Percentiles rank a stretch among this genome's conserved stretches.
Evolutionary conservation across 2,329 filamentous ascomycete species (phyloP).

Genomic region (Hypocrella siamensis): DNA sequence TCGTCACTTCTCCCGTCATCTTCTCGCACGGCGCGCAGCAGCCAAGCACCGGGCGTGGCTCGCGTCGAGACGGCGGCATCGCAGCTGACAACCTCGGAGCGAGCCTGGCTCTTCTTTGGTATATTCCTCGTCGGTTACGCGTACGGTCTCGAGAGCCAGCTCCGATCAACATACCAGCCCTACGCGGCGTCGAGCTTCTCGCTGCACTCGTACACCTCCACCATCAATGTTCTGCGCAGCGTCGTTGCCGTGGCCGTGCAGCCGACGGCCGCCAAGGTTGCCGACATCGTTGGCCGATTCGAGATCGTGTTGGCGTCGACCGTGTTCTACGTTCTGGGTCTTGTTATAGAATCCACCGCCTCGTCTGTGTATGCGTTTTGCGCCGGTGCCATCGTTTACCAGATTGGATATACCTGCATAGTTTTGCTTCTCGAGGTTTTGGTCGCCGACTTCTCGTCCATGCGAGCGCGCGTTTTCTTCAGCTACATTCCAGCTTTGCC

Average conservation of each 20-base stretch:
- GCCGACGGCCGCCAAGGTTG: slow-evolving; percentile 44
- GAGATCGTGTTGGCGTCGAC: slow-evolving; percentile 40
- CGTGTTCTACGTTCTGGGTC: slow-evolving; percentile 37
- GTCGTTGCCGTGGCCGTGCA: slow-evolving; percentile 44
- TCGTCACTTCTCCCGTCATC: slow-evolving; percentile 1
- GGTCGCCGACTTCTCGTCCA: slow-evolving; percentile 43
- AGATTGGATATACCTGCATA: slow-evolving; percentile 41
- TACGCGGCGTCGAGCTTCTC: slow-evolving; percentile 35
- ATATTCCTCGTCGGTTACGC: slow-evolving; percentile 46
- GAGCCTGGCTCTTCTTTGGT: slow-evolving; percentile 34
- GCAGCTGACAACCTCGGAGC: slow-evolving; percentile 28
- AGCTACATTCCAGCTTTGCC: slow-evolving; percentile 45
- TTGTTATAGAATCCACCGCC: slow-evolving; percentile 36
- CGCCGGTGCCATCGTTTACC: slow-evolving; percentile 38
- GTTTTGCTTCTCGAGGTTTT: slow-evolving; percentile 44
- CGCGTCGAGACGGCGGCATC: slow-evolving; percentile 34
- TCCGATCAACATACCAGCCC: slow-evolving; percentile 37
- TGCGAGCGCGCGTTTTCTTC: slow-evolving; percentile 43
- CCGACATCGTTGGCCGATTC: slow-evolving; percentile 46
- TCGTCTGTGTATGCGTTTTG: slow-evolving; percentile 32
- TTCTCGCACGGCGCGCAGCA: neutral
- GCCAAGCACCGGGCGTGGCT: slow-evolving; percentile 25
- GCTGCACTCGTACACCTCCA: slow-evolving; percentile 39
- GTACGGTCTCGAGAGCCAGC: slow-evolving; percentile 39
- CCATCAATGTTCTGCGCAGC: slow-evolving; percentile 39